phyloP scores from a whole-genome alignment of 2,329 filamentous ascomycete genomes.

The Talaromyces marneffei region DNA sequence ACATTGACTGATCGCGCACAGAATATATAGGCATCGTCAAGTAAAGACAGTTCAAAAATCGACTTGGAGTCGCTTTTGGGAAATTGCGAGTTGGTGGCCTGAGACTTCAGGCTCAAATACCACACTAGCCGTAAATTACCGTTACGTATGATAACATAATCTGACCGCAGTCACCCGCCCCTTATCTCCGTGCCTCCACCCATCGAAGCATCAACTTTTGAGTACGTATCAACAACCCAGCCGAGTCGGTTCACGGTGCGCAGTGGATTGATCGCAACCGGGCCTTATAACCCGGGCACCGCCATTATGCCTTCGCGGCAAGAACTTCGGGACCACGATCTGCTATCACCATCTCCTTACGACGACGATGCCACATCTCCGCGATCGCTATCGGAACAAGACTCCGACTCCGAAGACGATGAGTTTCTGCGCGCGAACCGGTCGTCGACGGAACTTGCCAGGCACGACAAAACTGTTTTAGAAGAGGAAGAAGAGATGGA shows the following conservation, averaged over 20 bases:
- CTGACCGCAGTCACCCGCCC: neutral
- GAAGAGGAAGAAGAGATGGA: conserved; percentile 65
- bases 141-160: neutral
- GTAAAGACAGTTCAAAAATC: too few relatives aligned
- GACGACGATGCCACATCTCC: conserved; percentile 65
- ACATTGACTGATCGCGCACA: too few relatives aligned
- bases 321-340: conserved; percentile 33
- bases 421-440: conserved; percentile 60
- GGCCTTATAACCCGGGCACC: neutral
- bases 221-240: neutral
- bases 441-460: conserved; percentile 63
- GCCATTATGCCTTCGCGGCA: conserved; percentile 15
- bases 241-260: neutral
- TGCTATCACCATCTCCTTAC: conserved; percentile 60
- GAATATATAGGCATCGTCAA: neutral
- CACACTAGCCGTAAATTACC: neutral
- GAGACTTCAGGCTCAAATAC: neutral
- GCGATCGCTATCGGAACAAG: conserved; percentile 58
- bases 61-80: too few relatives aligned
- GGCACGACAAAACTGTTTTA: conserved; percentile 64
- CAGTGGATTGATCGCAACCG: neutral
- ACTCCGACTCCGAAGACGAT: conserved; percentile 72
- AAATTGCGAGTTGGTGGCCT: neutral
- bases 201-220: neutral
- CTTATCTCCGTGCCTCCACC: conserved; percentile 1